These are phyloP conservation scores for Suhomyces tanzawaensis DNA, from an alignment of 805 yeast species.

Conservation along the genomic window DNA sequence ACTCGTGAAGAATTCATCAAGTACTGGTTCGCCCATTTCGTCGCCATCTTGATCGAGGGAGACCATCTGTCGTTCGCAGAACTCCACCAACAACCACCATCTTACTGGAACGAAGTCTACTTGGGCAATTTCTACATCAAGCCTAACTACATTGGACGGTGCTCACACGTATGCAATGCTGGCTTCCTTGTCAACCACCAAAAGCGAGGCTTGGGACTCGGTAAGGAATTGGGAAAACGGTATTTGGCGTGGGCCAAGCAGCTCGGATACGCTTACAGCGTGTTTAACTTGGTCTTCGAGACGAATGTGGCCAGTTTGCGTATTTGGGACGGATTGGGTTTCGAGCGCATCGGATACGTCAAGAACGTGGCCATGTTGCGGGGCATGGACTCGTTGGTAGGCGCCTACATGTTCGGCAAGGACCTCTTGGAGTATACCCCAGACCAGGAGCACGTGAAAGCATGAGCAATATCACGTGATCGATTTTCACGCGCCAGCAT, in stretches of 20 bases:
- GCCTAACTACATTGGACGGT: constrained; percentile 83
- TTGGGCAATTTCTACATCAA: constrained; percentile 79
- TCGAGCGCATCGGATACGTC: constrained; percentile 72
- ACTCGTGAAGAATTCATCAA: constrained; percentile 49
- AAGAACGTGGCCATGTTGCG: constrained; percentile 72
- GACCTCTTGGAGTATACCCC: constrained; percentile 30
- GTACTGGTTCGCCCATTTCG: constrained; percentile 68
- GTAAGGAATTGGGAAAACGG: constrained; percentile 62
- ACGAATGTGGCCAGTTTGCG: constrained; percentile 71
- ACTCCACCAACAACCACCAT: constrained; percentile 30
- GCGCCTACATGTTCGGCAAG: constrained; percentile 78
- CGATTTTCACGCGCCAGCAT: not conserved
- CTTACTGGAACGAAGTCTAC: constrained; percentile 46
- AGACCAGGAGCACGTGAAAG: not conserved
- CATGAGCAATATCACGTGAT: not conserved
- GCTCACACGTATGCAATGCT: constrained; percentile 84
- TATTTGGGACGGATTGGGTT: constrained; percentile 84
- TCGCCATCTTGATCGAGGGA: constrained; percentile 56
- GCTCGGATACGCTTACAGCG: constrained; percentile 78
- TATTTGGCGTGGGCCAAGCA: constrained; percentile 73
- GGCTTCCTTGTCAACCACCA: constrained; percentile 70
- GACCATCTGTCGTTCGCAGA: constrained; percentile 15
- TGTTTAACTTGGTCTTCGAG: constrained; percentile 83
- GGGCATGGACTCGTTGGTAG: constrained; percentile 61
- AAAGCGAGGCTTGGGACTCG: constrained; percentile 67